Evolutionary conservation across 208 protist genomes (phyloP).

Genomic region (Wallacemonas rigidus): DNA sequence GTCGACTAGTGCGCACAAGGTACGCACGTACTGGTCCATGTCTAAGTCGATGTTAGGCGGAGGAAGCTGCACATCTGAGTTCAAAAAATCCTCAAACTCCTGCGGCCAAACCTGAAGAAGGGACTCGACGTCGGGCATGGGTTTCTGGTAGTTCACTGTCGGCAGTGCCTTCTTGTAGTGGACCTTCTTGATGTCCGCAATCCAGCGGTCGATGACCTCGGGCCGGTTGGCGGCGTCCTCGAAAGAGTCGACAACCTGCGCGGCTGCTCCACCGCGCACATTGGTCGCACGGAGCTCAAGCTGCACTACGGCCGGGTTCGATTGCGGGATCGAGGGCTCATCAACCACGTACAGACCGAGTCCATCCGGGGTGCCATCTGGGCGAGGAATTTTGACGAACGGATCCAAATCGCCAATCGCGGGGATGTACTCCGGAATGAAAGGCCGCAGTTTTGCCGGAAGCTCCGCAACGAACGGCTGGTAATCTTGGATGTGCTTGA

Average conservation of each 20-base stretch:
- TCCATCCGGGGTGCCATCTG: constrained; percentile 89
- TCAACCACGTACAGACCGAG: constrained; percentile 95
- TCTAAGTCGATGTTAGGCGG: constrained; percentile 92
- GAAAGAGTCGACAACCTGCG: constrained; percentile 92
- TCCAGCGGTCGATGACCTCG: constrained; percentile 95
- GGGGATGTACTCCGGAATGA: constrained; percentile 98
- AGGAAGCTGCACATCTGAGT: constrained; percentile 88
- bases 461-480: constrained; percentile 94
- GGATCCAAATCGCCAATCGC: constrained; percentile 96
- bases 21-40: constrained; percentile 93
- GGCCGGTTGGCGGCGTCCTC: constrained; percentile 95
- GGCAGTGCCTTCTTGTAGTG: constrained; percentile 96
- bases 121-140: constrained; percentile 96
- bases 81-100: constrained; percentile 95
- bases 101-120: constrained; percentile 96
- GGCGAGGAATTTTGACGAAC: constrained; percentile 97
- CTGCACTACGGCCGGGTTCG: constrained; percentile 94
- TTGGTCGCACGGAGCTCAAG: constrained; percentile 89
- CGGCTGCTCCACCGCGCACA: constrained; percentile 28
- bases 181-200: constrained; percentile 95
- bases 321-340: constrained; percentile 95
- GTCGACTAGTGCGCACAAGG: constrained; percentile 95
- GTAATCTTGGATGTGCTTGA: constrained; percentile 95
- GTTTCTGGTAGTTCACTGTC: constrained; percentile 94
- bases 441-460: constrained; percentile 95